A percentile compares a stretch with the other conserved stretches of the same genome.
Conservation (phyloP, 306 rosid genomes). For the Comarum palustre region DNA sequence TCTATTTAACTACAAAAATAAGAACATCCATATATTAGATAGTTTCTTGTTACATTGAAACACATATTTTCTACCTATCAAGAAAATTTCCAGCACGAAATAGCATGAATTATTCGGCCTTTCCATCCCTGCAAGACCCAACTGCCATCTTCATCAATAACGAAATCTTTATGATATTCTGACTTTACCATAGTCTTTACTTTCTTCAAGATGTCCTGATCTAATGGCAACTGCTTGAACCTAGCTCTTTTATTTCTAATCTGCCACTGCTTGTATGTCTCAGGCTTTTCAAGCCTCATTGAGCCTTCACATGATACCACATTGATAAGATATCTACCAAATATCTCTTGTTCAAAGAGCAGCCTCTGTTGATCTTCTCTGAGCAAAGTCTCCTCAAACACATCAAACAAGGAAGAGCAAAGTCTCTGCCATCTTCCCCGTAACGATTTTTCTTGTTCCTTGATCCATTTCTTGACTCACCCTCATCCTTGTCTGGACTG, state of each 20-base stretch:
- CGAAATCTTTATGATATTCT: slow-evolving; percentile 67
- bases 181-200: slow-evolving; percentile 44
- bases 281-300: slow-evolving; percentile 77
- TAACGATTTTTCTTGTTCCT: slow-evolving; percentile 27
- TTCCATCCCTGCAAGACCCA: slow-evolving; percentile 89
- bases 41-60: slow-evolving; percentile 1
- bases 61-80: slow-evolving; percentile 1
- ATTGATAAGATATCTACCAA: slow-evolving; percentile 67
- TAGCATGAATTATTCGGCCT: slow-evolving; percentile 59
- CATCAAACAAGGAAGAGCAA: slow-evolving; percentile 70
- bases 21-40: neutral
- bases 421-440: slow-evolving; percentile 33
- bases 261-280: slow-evolving; percentile 86
- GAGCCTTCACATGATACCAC: slow-evolving; percentile 85
- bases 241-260: slow-evolving; percentile 67
- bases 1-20: neutral
- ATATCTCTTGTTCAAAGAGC: slow-evolving; percentile 51
- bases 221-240: slow-evolving; percentile 54
- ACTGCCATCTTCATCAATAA: slow-evolving; percentile 55
- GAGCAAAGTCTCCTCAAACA: slow-evolving; percentile 60
- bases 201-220: slow-evolving; percentile 38
- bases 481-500: slow-evolving; percentile 6
- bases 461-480: slow-evolving; percentile 7
- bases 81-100: slow-evolving; percentile 68
- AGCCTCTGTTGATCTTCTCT: slow-evolving; percentile 54